Conservation (phyloP, 495 filamentous ascomycete genomes). For the Ascodesmis nigricans region DNA sequence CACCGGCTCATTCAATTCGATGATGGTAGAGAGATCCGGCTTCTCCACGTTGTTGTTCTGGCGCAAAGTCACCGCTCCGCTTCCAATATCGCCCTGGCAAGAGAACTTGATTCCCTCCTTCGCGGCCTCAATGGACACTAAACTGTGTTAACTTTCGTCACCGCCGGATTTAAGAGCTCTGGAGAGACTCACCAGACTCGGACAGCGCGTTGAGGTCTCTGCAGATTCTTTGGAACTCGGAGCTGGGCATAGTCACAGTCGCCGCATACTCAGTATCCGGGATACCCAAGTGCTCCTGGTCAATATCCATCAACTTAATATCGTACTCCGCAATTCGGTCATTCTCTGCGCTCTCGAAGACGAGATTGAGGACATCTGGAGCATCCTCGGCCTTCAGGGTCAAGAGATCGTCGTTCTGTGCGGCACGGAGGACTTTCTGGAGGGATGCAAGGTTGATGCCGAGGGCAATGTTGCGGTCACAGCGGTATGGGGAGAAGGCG, state of each 20-base stretch:
- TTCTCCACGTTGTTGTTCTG: constrained; percentile 82
- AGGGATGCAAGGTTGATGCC: constrained; percentile 91
- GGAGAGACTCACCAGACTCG: constrained; percentile 53
- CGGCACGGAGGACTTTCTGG: constrained; percentile 88
- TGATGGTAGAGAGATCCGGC: constrained; percentile 62
- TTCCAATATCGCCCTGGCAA: constrained; percentile 85
- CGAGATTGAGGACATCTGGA: constrained; percentile 81
- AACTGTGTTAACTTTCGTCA: too few relatives aligned
- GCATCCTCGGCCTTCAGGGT: constrained; percentile 95
- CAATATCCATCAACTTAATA: constrained; percentile 99
- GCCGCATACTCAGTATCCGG: constrained; percentile 95
- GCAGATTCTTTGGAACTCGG: constrained; percentile 89
- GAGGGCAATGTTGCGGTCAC: constrained; percentile 95
- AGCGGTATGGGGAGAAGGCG: constrained; percentile 88
- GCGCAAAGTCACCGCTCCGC: constrained; percentile 75
- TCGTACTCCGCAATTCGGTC: constrained; percentile 95
- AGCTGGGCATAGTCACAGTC: constrained; percentile 65
- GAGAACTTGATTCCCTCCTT: constrained; percentile 98
- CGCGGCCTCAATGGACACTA: constrained; percentile 84
- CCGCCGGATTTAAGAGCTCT: background rate
- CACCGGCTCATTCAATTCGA: constrained; percentile 79
- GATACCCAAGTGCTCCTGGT: constrained; percentile 97
- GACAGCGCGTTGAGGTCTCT: constrained; percentile 74
- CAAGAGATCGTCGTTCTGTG: constrained; percentile 84
- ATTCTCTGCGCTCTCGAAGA: constrained; percentile 77